These are phyloP conservation scores for Sphagnum contortum DNA, from an alignment of 225 moss, liverwort and hornwort genomes.

Conservation along the genomic window DNA sequence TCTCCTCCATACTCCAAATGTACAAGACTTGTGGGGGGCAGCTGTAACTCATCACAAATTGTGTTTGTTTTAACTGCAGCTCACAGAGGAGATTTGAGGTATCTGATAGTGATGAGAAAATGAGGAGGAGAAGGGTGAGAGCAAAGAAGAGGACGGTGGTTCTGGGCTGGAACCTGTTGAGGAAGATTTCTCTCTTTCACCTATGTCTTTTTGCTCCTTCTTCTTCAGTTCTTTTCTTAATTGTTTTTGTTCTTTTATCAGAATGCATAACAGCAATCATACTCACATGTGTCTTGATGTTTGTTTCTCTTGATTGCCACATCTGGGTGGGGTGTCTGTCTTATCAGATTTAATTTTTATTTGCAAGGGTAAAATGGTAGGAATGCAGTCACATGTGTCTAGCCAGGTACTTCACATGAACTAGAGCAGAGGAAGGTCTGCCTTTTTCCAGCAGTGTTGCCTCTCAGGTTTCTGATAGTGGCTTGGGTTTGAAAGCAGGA, in stretches of 20 bases:
- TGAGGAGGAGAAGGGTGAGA: slow-evolving; percentile 53
- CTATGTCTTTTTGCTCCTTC: neutral
- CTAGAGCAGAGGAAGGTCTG: too few species aligned
- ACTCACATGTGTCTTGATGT: too few species aligned
- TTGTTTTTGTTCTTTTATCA: too few species aligned
- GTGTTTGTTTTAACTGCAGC: slow-evolving; percentile 26
- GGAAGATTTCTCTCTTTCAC: slow-evolving; percentile 16
- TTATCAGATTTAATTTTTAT: neutral
- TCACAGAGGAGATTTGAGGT: slow-evolving; percentile 29
- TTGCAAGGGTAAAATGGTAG: neutral
- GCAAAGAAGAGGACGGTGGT: slow-evolving; percentile 44
- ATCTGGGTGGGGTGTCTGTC: neutral
- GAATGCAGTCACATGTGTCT: neutral
- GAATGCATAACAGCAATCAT: too few species aligned
- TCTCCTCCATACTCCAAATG: neutral
- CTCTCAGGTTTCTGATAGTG: neutral
- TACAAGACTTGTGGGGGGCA: too few species aligned
- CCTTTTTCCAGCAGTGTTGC: too few species aligned
- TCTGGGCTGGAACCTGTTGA: slow-evolving; percentile 33
- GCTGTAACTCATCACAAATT: too few species aligned
- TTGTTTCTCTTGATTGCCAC: neutral
- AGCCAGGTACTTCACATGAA: neutral
- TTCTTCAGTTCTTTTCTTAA: neutral
- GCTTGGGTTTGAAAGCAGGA: slow-evolving; percentile 28
- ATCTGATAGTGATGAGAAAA: slow-evolving; percentile 68